Base-by-base conservation (phyloP, 371 early-diverging fungal species). In the Modicella reniformis region DNA sequence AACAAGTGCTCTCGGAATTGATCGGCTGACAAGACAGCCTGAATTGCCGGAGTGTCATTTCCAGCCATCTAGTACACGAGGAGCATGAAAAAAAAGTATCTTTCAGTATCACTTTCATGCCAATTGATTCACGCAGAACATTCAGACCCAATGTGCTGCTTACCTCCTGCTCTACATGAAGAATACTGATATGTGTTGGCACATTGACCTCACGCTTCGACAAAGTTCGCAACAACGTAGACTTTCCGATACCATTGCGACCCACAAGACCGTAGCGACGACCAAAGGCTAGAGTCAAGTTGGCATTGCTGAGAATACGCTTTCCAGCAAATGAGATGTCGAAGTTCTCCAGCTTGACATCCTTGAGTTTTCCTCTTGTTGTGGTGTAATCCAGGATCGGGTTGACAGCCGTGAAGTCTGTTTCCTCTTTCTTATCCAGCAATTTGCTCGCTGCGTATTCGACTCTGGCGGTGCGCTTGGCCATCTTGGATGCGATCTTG, bases 201-300 rank as follows among this genome's bases (percentile, higher is more conserved):
- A 95, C 92, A 29, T 85, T 84, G 66, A 99, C 84, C 81, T 98
- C 97, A 75, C 95, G 90, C 79, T 87, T 85, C 23, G 96, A 94
- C 70, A 99, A 93, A 33, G 95, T 94, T 37, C 96, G 91, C 51
- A 99, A 74, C 40, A 99, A 85, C 10, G 99, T 99, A 13, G 98
- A 96, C 85, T 99, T 99, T 58, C 91, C 91, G 55, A 97, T 93
- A 88, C 99, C 99, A 90, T 99, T 99, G 72, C 94, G 92, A 68
- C 99, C 99, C 19, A 99, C 93, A 19, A 99, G 88, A 82, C 98
- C 98, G 83, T 98, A 98, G 52, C 97, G 87, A 65, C 98, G 90
- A 34, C 98, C 97, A 85, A 90, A 95, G 21, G 90, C 88, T 74
- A 99, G 75, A 7, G 89, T 91, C 41, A 99, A 74, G 67, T 82